Base-by-base conservation (phyloP, 2,329 filamentous ascomycete genomes). In the Nemania sp. region DNA sequence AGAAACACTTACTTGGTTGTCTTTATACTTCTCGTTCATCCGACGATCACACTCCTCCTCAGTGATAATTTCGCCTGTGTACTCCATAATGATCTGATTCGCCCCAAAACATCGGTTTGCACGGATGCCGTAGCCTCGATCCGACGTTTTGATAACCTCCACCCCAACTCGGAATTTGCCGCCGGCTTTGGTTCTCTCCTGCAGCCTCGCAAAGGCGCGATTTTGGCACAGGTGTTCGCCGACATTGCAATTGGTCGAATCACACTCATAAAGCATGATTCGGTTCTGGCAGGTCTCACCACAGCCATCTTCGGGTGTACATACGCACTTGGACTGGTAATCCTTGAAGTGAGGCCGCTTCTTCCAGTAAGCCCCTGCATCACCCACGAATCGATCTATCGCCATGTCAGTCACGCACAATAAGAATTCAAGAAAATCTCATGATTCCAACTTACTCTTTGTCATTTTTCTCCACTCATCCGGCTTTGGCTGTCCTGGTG, bases 231-330 rank as follows among this genome's bases (percentile, higher is more conserved):
- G 72, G 18, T 86, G 83, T n/a, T 85, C 81, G 42, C 90, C 89
- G 15, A 94, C 80, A 60, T 88, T 90, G 79, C 95, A 99, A 74
- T 97, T 99, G 59, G 84, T 88, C 48, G 89, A 85, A 74, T 98
- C 92, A 74, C 95, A 99, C 78, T 99, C 95, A 75, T 97, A 98
- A 57, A 96, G 87, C 92, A 98, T 98, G 75, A 92, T 92, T 64
- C 92, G 84, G 75, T 99, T 99, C 72, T 97, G 90, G 76, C 95
- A 99, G 69, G 90, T 84, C 65, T 97, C 92, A 65, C 87, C 90
- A 71, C 95, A 98, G 37, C 92, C 92, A 55, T 89, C 87, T 54
- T 93, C 90, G 6, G 84, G 80, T 43, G 80, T 87, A 77, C 92
- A 96, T 59, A 92, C 87, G 72, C 92, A 96, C 72, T 87, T 88